Evolutionary conservation across 176 grass and related monocot genomes (phyloP).

Genomic region (Hordeum marinum): DNA sequence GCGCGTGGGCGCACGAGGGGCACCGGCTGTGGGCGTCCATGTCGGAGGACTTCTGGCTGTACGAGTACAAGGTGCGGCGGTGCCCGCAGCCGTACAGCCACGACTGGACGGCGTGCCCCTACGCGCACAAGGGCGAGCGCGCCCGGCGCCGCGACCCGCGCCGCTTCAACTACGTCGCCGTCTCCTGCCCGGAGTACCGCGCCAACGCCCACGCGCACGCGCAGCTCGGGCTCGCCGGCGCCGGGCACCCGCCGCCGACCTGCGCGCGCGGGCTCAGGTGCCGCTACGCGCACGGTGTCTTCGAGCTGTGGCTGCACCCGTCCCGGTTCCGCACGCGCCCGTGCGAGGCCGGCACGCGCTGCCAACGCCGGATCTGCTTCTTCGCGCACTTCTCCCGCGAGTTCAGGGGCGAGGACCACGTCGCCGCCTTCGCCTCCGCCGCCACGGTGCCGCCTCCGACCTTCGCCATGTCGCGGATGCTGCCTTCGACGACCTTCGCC

Average conservation of each 20-base stretch:
- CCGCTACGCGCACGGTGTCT: conserved; percentile 38
- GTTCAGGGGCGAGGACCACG: background rate
- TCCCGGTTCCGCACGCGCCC: conserved; percentile 34
- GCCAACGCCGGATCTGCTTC: conserved; percentile 43
- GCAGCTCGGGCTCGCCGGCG: background rate
- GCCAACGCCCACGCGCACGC: background rate
- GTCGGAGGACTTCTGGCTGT: conserved; percentile 56
- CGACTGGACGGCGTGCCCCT: conserved; percentile 58
- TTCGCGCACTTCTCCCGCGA: conserved; percentile 35
- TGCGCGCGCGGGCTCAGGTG: conserved; percentile 23
- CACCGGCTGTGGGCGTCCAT: conserved; percentile 38
- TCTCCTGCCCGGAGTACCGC: conserved; percentile 37
- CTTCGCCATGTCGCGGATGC: no score
- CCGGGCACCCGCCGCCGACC: background rate
- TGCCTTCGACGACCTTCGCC: no score
- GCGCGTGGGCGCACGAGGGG: background rate
- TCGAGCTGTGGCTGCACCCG: conserved; percentile 61
- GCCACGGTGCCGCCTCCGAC: no score
- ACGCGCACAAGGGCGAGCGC: conserved; percentile 49
- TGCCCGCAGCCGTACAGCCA: conserved; percentile 30
- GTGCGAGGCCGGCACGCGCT: conserved; percentile 19
- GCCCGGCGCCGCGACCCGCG: conserved; percentile 46
- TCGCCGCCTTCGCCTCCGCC: background rate
- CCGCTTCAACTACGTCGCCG: conserved; percentile 25
- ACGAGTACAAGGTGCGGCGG: conserved; percentile 55